A percentile compares a stretch with the other conserved stretches of the same genome.
Conservation (phyloP, 108 stramenopile genomes). For the Skeletonema marinoi region DNA sequence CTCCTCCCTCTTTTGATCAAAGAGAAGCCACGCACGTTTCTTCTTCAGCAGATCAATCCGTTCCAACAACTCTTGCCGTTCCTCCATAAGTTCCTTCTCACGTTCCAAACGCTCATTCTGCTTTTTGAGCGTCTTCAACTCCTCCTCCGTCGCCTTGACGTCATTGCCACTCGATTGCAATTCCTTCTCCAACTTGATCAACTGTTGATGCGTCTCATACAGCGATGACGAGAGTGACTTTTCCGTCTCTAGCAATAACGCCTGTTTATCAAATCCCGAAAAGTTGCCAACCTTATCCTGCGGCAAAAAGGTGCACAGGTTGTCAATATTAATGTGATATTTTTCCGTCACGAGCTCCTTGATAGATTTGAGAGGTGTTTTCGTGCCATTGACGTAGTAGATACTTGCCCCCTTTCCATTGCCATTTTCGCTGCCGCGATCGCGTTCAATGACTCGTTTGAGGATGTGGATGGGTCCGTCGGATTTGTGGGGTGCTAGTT, state of each 20-base stretch:
- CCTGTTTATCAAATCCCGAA: constrained; percentile 74
- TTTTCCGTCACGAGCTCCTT: constrained; percentile 56
- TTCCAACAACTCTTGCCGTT: constrained; percentile 53
- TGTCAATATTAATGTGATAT: constrained; percentile 88
- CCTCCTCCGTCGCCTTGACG: constrained; percentile 47
- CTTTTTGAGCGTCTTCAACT: constrained; percentile 53
- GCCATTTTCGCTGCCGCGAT: constrained; percentile 46
- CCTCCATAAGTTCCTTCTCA: constrained; percentile 71
- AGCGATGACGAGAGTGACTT: constrained; percentile 70
- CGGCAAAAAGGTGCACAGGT: constrained; percentile 95
- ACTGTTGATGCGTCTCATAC: constrained; percentile 68
- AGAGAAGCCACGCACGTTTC: constrained; percentile 71
- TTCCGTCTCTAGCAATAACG: constrained; percentile 86
- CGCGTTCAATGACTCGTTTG: constrained; percentile 50
- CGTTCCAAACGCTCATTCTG: constrained; percentile 68
- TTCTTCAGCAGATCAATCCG: constrained; percentile 64
- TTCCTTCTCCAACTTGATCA: constrained; percentile 77
- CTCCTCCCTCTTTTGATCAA: constrained; percentile 50
- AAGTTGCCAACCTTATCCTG: constrained; percentile 95
- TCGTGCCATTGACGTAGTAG: constrained; percentile 60
- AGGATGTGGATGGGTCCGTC: constrained; percentile 31
- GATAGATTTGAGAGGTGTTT: constrained; percentile 54
- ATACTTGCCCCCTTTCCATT: constrained; percentile 38
- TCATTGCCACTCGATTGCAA: constrained; percentile 42
- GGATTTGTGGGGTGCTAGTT: constrained; percentile 52